phyloP scores from a whole-genome alignment of 345 rosid species.

The Sisymbrium altissimum region DNA sequence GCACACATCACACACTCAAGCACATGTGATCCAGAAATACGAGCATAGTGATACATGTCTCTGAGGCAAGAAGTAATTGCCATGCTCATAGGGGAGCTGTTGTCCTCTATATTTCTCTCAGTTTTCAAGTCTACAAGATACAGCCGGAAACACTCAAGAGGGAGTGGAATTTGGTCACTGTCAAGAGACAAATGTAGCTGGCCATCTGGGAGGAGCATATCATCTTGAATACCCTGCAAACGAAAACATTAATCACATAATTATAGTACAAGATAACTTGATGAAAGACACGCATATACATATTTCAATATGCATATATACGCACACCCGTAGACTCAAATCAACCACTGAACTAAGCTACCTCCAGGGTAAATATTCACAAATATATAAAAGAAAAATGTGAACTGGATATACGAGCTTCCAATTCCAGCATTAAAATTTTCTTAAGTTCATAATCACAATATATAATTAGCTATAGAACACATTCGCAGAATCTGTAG shows the following conservation, averaged over 20 bases:
- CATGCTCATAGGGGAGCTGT: conserved; percentile 38
- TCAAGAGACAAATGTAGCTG: conserved; percentile 48
- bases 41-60: conserved; percentile 87
- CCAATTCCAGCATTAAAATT: background rate
- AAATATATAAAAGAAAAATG: background rate
- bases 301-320: background rate
- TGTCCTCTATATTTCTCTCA: conserved; percentile 40
- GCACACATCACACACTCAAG: conserved; percentile 78
- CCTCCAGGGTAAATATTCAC: conserved; percentile 9
- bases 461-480: background rate
- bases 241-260: conserved; percentile 11
- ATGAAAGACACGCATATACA: background rate
- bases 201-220: conserved; percentile 57
- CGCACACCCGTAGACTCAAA: conserved; percentile 3
- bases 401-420: conserved; percentile 9
- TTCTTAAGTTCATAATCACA: conserved; percentile 1
- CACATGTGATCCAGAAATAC: conserved; percentile 77
- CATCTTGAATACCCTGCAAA: conserved; percentile 77
- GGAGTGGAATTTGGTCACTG: conserved; percentile 54
- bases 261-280: background rate
- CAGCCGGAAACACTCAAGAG: conserved; percentile 59
- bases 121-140: conserved; percentile 45
- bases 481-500: conserved; percentile 10
- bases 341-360: conserved; percentile 9
- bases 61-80: conserved; percentile 60